Conservation (phyloP, 2,329 filamentous ascomycete genomes). For the Colletotrichum chlorophyti region DNA sequence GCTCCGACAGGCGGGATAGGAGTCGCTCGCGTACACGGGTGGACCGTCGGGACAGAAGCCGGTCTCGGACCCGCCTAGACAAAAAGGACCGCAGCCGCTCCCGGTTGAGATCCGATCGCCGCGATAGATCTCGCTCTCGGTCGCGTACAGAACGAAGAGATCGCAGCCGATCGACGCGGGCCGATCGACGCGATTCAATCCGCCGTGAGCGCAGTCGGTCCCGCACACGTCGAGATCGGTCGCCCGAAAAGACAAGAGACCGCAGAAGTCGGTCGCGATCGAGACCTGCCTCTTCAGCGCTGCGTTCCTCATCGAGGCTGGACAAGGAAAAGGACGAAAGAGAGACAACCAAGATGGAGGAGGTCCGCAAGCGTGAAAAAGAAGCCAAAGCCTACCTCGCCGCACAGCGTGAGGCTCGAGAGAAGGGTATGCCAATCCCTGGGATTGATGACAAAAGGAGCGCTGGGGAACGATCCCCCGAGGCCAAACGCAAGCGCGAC, state of each 20-base stretch:
- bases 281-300: slow-evolving; percentile 37
- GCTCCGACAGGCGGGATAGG: slow-evolving; percentile 40
- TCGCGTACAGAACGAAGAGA: slow-evolving; percentile 32
- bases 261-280: slow-evolving; percentile 54
- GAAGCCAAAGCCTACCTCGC: slow-evolving; percentile 71
- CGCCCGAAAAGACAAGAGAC: slow-evolving; percentile 34
- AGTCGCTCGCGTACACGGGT: slow-evolving; percentile 37
- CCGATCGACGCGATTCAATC: slow-evolving; percentile 27
- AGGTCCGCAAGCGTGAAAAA: slow-evolving; percentile 67
- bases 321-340: slow-evolving; percentile 53
- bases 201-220: slow-evolving; percentile 29
- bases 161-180: slow-evolving; percentile 37
- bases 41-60: slow-evolving; percentile 34
- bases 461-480: slow-evolving; percentile 46
- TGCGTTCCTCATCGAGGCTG: slow-evolving; percentile 10
- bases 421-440: slow-evolving; percentile 64
- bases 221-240: slow-evolving; percentile 31
- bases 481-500: slow-evolving; percentile 46
- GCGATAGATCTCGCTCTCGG: slow-evolving; percentile 22
- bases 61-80: slow-evolving; percentile 34
- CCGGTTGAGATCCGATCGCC: slow-evolving; percentile 30
- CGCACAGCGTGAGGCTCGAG: slow-evolving; percentile 65
- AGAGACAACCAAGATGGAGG: slow-evolving; percentile 66
- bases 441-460: slow-evolving; percentile 62
- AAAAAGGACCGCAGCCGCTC: slow-evolving; percentile 40